phyloP scores from a whole-genome alignment of 75 land plant species.

The Isoetes taiwanensis region DNA sequence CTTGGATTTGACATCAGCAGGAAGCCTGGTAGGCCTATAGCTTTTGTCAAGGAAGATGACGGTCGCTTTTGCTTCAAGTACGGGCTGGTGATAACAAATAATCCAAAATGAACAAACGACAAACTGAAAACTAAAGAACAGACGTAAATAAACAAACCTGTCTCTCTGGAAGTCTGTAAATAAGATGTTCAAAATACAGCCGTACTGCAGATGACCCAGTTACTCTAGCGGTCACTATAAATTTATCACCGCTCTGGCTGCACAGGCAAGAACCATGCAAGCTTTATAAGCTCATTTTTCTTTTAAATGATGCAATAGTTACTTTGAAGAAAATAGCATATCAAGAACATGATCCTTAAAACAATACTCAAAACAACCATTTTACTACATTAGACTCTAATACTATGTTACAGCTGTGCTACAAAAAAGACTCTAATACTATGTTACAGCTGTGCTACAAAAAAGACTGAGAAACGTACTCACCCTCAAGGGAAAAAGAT shows the following conservation, averaged over 20 bases:
- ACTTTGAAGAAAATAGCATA: neutral
- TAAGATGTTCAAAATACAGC: conserved; percentile 49
- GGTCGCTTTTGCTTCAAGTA: conserved; percentile 67
- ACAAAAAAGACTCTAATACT: neutral
- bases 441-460: no score
- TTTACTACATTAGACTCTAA: neutral
- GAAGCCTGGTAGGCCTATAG: conserved; percentile 53
- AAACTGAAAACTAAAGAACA: neutral
- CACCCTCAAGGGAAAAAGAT: conserved; percentile 53
- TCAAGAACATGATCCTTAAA: neutral
- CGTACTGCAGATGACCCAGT: conserved; percentile 53
- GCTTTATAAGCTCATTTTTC: neutral
- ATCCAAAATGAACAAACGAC: conserved; percentile 1
- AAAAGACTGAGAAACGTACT: conserved; percentile 22
- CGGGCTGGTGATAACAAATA: conserved; percentile 24
- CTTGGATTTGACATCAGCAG: conserved; percentile 58
- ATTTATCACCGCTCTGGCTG: conserved; percentile 63
- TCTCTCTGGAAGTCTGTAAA: conserved; percentile 54
- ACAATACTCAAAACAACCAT: neutral
- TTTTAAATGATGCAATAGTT: neutral
- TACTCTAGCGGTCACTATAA: conserved; percentile 58
- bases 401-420: no score
- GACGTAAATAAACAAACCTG: conserved; percentile 25
- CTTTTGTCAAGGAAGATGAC: conserved; percentile 66
- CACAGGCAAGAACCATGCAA: neutral